Percentiles rank a stretch among this genome's conserved stretches.
Conservation (phyloP, 352 stramenopile species). For the Labyrinthula sp. region DNA sequence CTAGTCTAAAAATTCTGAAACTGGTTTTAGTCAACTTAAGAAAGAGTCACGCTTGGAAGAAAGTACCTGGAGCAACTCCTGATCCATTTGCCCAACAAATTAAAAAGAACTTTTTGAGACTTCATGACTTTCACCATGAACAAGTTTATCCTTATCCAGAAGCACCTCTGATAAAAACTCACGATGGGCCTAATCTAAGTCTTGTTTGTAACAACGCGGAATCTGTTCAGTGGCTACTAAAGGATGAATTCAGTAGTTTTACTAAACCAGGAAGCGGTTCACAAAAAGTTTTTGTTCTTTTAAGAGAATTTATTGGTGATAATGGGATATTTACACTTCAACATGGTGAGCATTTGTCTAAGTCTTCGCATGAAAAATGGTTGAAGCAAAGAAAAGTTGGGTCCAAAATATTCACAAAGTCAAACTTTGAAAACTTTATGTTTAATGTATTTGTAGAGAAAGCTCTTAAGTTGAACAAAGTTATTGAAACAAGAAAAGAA, state of each 20-base stretch:
- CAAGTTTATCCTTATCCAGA: neutral
- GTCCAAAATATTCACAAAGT: slow-evolving; percentile 23
- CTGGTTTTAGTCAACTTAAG: too few relatives aligned
- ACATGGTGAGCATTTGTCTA: neutral
- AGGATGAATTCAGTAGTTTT: slow-evolving; percentile 7
- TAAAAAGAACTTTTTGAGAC: neutral
- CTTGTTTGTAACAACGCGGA: slow-evolving; percentile 2
- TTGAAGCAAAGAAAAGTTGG: slow-evolving; percentile 15
- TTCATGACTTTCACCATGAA: slow-evolving; percentile 1
- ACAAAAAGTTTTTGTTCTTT: neutral
- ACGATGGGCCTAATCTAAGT: neutral
- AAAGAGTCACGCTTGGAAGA: too few relatives aligned
- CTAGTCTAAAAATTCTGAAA: slow-evolving; percentile 14
- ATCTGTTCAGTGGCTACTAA: neutral
- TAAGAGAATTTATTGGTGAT: slow-evolving; percentile 3
- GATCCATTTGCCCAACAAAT: slow-evolving; percentile 5
- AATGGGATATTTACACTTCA: slow-evolving; percentile 1
- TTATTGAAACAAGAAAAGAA: neutral
- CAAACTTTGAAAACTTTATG: slow-evolving; percentile 25
- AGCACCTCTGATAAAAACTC: neutral
- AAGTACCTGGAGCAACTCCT: slow-evolving; percentile 1
- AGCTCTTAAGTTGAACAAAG: slow-evolving; percentile 1
- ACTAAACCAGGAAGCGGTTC: neutral
- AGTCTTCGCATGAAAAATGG: slow-evolving; percentile 6
- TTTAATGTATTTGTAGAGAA: slow-evolving; percentile 8